phyloP scores from a whole-genome alignment of 1,284 basidiomycete genomes.

The Ustilago xerochloae region DNA sequence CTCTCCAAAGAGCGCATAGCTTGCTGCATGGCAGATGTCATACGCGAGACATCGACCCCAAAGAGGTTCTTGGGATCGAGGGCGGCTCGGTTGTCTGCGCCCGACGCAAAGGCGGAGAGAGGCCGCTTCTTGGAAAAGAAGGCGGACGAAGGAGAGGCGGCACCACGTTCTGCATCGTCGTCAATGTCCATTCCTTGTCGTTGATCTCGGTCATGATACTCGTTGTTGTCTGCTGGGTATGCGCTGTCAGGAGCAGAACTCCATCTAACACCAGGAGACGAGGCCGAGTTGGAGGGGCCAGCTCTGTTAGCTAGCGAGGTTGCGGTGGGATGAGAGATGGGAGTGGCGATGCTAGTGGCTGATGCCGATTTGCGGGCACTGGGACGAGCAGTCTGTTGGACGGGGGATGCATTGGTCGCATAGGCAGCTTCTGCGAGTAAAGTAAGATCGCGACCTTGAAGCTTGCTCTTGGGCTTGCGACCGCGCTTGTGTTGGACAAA shows the following conservation, averaged over 20 bases:
- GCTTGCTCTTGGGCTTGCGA: constrained; percentile 50
- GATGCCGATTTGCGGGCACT: constrained; percentile 25
- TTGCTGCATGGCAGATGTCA: constrained; percentile 47
- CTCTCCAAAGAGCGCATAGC: constrained; percentile 46
- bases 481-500: constrained; percentile 51
- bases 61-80: constrained; percentile 43
- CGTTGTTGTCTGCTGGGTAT: constrained; percentile 9
- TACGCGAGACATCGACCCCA: constrained; percentile 43
- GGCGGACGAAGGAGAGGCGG: constrained; percentile 16
- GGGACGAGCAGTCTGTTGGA: constrained; percentile 15
- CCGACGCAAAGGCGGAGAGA: constrained; percentile 15
- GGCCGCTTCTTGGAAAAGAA: constrained; percentile 15
- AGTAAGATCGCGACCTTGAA: constrained; percentile 47
- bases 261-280: constrained; percentile 46
- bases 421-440: constrained; percentile 46
- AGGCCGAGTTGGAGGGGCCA: constrained; percentile 4
- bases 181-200: constrained; percentile 16
- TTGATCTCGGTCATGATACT: neutral
- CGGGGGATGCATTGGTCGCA: constrained; percentile 31
- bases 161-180: neutral
- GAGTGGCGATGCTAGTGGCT: constrained; percentile 4
- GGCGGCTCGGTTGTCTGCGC: constrained; percentile 8
- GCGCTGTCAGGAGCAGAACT: constrained; percentile 36
- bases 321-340: neutral
- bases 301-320: constrained; percentile 3